A percentile compares a stretch with the other conserved stretches of the same genome.
Conservation (phyloP, 352 stramenopile species). For the Pythium brachiatum region DNA sequence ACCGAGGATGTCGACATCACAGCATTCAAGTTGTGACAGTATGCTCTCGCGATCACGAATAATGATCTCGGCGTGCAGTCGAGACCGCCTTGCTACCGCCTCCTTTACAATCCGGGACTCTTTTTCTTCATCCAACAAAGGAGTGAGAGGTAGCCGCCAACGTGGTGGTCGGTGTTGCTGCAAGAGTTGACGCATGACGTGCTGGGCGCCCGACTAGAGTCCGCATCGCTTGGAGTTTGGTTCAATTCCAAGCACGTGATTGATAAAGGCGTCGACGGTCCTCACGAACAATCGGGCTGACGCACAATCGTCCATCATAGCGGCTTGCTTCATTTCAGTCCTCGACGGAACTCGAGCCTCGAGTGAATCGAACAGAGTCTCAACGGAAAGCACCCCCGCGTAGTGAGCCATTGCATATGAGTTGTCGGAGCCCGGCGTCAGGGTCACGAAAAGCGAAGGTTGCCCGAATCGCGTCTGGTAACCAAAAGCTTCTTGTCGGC, state of each 20-base stretch:
- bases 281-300: neutral
- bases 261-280: neutral
- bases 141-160: too few species aligned
- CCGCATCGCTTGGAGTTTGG: neutral
- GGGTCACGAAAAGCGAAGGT: neutral
- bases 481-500: conserved; percentile 8
- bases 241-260: neutral
- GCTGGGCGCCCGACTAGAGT: too few species aligned
- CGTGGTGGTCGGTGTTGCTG: too few species aligned
- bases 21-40: too few species aligned
- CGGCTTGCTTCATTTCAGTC: neutral
- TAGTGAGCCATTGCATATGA: conserved; percentile 7
- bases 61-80: too few species aligned
- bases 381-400: neutral
- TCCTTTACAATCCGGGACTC: too few species aligned
- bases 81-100: too few species aligned
- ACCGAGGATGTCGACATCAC: too few species aligned
- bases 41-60: too few species aligned
- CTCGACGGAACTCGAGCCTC: neutral
- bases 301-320: neutral
- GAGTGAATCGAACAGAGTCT: neutral
- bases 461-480: conserved; percentile 11
- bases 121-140: too few species aligned
- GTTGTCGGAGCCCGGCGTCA: conserved; percentile 1
- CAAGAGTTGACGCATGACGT: too few species aligned